Conservation (phyloP, 306 rosid genomes). For the Mucuna pruriens region DNA sequence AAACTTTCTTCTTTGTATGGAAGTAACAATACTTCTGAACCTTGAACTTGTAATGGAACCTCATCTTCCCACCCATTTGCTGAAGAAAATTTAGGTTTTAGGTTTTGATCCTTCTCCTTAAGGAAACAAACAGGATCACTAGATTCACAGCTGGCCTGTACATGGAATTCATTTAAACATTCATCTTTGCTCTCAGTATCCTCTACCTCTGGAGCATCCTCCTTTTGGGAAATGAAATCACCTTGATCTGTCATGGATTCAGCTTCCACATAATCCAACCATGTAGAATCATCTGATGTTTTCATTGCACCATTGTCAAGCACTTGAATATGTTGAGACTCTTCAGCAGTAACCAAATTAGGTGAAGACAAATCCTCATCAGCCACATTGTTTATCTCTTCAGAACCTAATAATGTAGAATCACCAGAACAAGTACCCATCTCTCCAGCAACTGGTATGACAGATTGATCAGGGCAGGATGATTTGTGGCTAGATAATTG, state of each 20-base stretch:
- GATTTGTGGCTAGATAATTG: conserved; percentile 50
- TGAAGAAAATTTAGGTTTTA: conserved; percentile 51
- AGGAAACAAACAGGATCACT: conserved; percentile 39
- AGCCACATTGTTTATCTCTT: conserved; percentile 35
- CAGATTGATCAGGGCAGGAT: conserved; percentile 51
- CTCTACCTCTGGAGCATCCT: conserved; percentile 43
- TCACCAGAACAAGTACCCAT: conserved; percentile 43
- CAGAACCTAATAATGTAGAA: conserved; percentile 46
- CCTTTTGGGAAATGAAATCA: conserved; percentile 47
- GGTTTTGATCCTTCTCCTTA: conserved; percentile 44
- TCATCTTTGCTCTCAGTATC: conserved; percentile 50
- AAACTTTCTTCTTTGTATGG: conserved; percentile 74
- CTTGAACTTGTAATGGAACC: conserved; percentile 74
- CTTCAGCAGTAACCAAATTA: conserved; percentile 51
- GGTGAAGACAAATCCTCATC: conserved; percentile 47
- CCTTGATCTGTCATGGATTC: conserved; percentile 43
- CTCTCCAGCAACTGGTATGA: conserved; percentile 39
- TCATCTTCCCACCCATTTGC: conserved; percentile 70
- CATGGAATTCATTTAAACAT: conserved; percentile 40
- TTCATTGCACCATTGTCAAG: conserved; percentile 57
- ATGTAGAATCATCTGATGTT: conserved; percentile 52
- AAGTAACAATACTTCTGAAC: conserved; percentile 73
- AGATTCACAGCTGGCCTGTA: conserved; percentile 52
- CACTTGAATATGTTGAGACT: conserved; percentile 47
- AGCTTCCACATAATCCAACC: conserved; percentile 85